Percentiles rank a stretch among this genome's conserved stretches.
Evolutionary conservation across 177 flowering plant genomes (phyloP).

Genomic region (Tripterygium wilfordii): DNA sequence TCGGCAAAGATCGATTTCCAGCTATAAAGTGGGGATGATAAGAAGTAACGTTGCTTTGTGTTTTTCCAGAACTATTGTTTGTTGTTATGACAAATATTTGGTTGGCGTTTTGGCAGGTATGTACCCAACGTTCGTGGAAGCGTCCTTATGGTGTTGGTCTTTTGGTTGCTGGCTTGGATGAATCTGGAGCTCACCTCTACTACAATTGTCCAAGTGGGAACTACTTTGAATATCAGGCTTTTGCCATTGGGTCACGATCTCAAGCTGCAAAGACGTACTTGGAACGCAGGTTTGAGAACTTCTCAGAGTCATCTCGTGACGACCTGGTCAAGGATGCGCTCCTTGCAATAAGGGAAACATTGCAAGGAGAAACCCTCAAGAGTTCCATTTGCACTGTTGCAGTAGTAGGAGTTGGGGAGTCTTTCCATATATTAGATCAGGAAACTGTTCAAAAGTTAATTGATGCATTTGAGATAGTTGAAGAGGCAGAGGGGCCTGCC

Average conservation of each 20-base stretch:
- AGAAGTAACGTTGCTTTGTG: too few species aligned
- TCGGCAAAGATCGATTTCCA: too few species aligned
- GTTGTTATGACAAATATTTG: constrained; percentile 2
- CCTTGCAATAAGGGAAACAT: constrained; percentile 81
- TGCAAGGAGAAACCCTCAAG: constrained; percentile 81
- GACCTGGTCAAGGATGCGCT: constrained; percentile 82
- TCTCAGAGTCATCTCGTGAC: constrained; percentile 52
- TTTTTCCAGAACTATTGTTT: too few species aligned
- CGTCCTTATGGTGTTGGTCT: constrained; percentile 96
- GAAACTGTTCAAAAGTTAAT: constrained; percentile 64
- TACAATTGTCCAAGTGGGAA: constrained; percentile 98
- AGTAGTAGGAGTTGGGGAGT: constrained; percentile 68
- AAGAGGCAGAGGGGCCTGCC: constrained; percentile 44
- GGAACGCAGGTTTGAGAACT: constrained; percentile 79
- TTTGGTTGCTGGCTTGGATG: constrained; percentile 88
- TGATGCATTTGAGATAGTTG: constrained; percentile 65
- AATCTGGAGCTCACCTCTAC: constrained; percentile 91
- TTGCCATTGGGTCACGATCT: constrained; percentile 96
- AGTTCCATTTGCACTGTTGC: constrained; percentile 85
- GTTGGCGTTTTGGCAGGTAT: constrained; percentile 85
- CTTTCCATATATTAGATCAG: constrained; percentile 68
- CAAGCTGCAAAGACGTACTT: constrained; percentile 97
- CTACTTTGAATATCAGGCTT: constrained; percentile 91
- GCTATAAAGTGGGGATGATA: too few species aligned
- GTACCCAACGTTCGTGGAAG: constrained; percentile 95